phyloP scores from a whole-genome alignment of 2,329 filamentous ascomycete species.

The Lachnellula cervina region DNA sequence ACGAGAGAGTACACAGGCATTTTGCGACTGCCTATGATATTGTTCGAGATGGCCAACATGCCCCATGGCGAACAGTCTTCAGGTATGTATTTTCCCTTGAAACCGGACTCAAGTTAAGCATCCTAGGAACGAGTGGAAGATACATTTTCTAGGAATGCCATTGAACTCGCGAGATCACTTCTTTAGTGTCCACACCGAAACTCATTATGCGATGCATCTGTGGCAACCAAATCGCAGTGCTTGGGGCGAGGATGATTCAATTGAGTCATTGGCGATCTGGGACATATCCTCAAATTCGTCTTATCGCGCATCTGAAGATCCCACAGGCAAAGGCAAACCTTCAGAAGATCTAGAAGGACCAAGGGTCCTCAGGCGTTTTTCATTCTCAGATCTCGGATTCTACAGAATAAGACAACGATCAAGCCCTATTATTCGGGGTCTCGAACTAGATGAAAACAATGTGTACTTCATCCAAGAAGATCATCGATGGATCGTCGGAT shows the following conservation, averaged over 20 bases:
- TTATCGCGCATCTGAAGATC: conserved; percentile 48
- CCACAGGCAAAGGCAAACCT: conserved; percentile 35
- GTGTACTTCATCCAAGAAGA: conserved; percentile 55
- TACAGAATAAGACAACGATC: conserved; percentile 49
- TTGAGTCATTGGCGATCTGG: conserved; percentile 56
- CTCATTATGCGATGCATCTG: conserved; percentile 57
- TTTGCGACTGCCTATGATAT: conserved; percentile 57
- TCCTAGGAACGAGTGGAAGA: conserved; percentile 48
- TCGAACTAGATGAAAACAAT: conserved; percentile 43
- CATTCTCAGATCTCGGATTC: conserved; percentile 47
- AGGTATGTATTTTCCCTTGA: conserved; percentile 34
- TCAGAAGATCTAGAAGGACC: conserved; percentile 35
- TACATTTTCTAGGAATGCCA: conserved; percentile 52
- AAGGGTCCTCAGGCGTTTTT: conserved; percentile 44
- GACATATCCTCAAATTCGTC: conserved; percentile 47
- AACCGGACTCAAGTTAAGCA: background rate
- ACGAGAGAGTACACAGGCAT: conserved; percentile 49
- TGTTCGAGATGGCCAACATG: conserved; percentile 5
- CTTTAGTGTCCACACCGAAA: conserved; percentile 54
- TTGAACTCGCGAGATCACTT: conserved; percentile 54
- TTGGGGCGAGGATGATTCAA: conserved; percentile 51
- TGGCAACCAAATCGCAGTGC: conserved; percentile 55
- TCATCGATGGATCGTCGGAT: conserved; percentile 45
- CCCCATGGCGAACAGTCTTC: conserved; percentile 41
- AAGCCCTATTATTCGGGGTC: conserved; percentile 43